These are phyloP conservation scores for Setomelanomma holmii DNA, from an alignment of 2,329 filamentous ascomycete genomes.

Conservation along the genomic window DNA sequence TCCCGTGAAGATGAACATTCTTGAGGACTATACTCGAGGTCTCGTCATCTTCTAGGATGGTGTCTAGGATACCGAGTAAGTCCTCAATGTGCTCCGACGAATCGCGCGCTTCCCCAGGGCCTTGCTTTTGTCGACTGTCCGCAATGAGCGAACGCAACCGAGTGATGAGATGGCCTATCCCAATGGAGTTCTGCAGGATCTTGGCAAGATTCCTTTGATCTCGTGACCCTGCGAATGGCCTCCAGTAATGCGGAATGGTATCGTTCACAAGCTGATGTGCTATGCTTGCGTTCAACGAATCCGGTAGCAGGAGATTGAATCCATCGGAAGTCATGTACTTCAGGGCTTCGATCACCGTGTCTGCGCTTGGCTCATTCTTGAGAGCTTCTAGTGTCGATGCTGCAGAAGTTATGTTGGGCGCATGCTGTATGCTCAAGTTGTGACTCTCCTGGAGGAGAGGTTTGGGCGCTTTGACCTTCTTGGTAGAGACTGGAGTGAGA, in stretches of 20 bases:
- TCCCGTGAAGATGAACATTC: conserved; percentile 52
- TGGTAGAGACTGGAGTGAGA: conserved; percentile 56
- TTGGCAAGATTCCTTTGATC: conserved; percentile 58
- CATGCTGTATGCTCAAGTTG: conserved; percentile 15
- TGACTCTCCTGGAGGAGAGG: conserved; percentile 24
- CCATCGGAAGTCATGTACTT: conserved; percentile 56
- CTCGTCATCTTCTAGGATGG: conserved; percentile 53
- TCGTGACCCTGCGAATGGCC: conserved; percentile 22
- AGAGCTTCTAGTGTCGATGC: conserved; percentile 66
- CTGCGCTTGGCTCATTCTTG: conserved; percentile 68
- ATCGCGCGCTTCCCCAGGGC: conserved; percentile 37
- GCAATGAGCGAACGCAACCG: conserved; percentile 68
- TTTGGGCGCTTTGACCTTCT: conserved; percentile 25
- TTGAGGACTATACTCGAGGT: conserved; percentile 54
- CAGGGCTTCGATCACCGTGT: conserved; percentile 62
- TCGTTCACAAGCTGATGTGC: conserved; percentile 75
- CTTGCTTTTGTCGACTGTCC: conserved; percentile 44
- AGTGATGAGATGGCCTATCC: conserved; percentile 78
- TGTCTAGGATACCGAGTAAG: conserved; percentile 52
- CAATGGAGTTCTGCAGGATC: conserved; percentile 76
- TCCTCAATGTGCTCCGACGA: conserved; percentile 46
- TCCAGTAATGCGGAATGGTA: conserved; percentile 85
- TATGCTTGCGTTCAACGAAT: conserved; percentile 75
- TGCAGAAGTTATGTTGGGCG: conserved; percentile 36
- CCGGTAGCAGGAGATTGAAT: conserved; percentile 68